Evolutionary conservation across 2,329 filamentous ascomycete genomes (phyloP).

Genomic region (Talaromyces sp.): DNA sequence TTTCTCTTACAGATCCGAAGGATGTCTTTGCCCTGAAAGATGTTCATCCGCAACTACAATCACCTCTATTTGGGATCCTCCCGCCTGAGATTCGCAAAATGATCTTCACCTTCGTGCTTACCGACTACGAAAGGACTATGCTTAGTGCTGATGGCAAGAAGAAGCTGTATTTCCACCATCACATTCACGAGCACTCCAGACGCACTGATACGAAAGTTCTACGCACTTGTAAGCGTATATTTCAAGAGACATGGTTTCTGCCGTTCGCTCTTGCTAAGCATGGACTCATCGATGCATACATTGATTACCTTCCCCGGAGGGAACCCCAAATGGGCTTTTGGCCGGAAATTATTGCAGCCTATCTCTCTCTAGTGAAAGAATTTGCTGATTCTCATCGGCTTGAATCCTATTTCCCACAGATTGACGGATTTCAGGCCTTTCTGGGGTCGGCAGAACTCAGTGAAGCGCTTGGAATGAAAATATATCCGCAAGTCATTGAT

Average conservation of each 20-base stretch:
- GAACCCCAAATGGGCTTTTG: neutral
- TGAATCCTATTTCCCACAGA: slow-evolving; percentile 19
- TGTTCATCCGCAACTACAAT: slow-evolving; percentile 19
- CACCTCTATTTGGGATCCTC: slow-evolving; percentile 36
- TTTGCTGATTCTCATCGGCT: slow-evolving; percentile 7
- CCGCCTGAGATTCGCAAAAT: slow-evolving; percentile 50
- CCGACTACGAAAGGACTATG: slow-evolving; percentile 31
- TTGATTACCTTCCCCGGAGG: neutral
- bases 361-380: slow-evolving; percentile 16
- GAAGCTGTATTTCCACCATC: neutral
- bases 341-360: neutral
- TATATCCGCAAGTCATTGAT: too few relatives aligned
- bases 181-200: slow-evolving; percentile 30
- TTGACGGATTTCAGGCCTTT: slow-evolving; percentile 15
- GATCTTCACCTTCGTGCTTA: slow-evolving; percentile 45
- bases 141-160: neutral
- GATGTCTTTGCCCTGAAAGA: neutral
- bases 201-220: slow-evolving; percentile 40
- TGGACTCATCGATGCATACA: too few relatives aligned
- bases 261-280: slow-evolving; percentile 41
- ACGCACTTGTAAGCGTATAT: slow-evolving; percentile 43
- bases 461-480: too few relatives aligned
- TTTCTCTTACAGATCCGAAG: neutral
- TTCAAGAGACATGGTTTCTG: slow-evolving; percentile 44
- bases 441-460: neutral